Evolutionary conservation across 1,284 basidiomycete genomes (phyloP).

Genomic region (Rhodotorula sp.): DNA sequence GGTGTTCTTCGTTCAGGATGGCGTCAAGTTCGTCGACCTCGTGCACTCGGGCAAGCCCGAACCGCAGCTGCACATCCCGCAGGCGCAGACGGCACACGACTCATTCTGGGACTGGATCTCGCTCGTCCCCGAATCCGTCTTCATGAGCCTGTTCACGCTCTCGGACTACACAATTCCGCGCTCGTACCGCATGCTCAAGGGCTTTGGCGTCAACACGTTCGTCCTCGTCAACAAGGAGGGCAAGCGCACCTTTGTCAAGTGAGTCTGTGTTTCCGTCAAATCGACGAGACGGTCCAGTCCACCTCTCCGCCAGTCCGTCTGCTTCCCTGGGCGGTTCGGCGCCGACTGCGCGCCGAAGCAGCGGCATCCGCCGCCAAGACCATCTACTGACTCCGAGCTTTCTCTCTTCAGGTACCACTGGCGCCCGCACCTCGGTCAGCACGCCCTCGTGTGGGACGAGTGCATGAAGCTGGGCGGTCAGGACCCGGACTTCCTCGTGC

Average conservation of each 20-base stretch:
- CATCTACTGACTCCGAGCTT: no score
- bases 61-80: slow-evolving; percentile 67
- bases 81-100: slow-evolving; percentile 64
- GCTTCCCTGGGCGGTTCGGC: no score
- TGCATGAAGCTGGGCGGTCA: slow-evolving; percentile 78
- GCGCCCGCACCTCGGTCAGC: slow-evolving; percentile 70
- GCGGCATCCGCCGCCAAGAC: no score
- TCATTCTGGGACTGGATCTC: slow-evolving; percentile 71
- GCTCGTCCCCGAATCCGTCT: slow-evolving; percentile 60
- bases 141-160: slow-evolving; percentile 74
- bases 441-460: slow-evolving; percentile 83
- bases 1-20: slow-evolving; percentile 77
- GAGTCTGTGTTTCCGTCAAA: neutral
- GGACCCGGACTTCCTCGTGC: slow-evolving; percentile 57
- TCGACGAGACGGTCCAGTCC: no score
- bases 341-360: no score
- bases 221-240: slow-evolving; percentile 67
- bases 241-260: slow-evolving; percentile 67
- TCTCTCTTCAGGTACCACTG: slow-evolving; percentile 66
- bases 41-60: slow-evolving; percentile 70
- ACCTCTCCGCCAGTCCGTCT: no score
- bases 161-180: slow-evolving; percentile 78
- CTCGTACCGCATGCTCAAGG: slow-evolving; percentile 82
- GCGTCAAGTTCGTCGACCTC: slow-evolving; percentile 79
- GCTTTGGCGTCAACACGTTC: slow-evolving; percentile 68